Percentiles rank a stretch among this genome's conserved stretches.
These are phyloP conservation scores for Sistotremastrum suecicum DNA, from an alignment of 768 basidiomycete genomes.

Conservation along the genomic window DNA sequence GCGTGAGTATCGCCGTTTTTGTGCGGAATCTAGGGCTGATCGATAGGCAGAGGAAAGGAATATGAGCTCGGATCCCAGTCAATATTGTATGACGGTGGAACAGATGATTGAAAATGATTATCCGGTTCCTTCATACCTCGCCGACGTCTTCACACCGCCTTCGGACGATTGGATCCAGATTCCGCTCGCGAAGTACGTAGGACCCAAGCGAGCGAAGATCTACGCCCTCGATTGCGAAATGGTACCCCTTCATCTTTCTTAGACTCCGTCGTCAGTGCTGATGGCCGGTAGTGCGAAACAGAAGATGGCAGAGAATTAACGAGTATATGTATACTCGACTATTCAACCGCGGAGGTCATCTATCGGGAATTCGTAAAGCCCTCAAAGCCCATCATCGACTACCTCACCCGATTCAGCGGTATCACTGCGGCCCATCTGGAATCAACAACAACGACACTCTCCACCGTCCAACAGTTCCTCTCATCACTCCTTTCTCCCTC, in stretches of 20 bases:
- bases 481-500: constrained; percentile 44
- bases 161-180: constrained; percentile 72
- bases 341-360: constrained; percentile 49
- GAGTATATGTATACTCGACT: constrained; percentile 75
- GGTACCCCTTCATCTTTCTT: constrained; percentile 33
- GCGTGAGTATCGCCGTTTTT: too few relatives aligned
- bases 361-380: constrained; percentile 91
- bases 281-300: constrained; percentile 57
- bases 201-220: constrained; percentile 32
- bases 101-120: constrained; percentile 96
- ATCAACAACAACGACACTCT: constrained; percentile 61
- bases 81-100: constrained; percentile 62
- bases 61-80: constrained; percentile 48
- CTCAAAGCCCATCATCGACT: constrained; percentile 69
- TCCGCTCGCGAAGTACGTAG: constrained; percentile 28
- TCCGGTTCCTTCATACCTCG: constrained; percentile 74
- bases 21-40: too few relatives aligned
- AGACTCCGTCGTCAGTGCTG: background rate
- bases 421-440: constrained; percentile 67
- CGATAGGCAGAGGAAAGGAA: constrained; percentile 36
- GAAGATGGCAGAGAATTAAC: constrained; percentile 85
- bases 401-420: constrained; percentile 84
- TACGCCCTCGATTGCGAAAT: constrained; percentile 95
- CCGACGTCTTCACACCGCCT: constrained; percentile 46
- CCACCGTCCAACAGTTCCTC: constrained; percentile 62